Conservation (phyloP, 1,139 yeast genomes). For the Scheffersomyces quercinus region DNA sequence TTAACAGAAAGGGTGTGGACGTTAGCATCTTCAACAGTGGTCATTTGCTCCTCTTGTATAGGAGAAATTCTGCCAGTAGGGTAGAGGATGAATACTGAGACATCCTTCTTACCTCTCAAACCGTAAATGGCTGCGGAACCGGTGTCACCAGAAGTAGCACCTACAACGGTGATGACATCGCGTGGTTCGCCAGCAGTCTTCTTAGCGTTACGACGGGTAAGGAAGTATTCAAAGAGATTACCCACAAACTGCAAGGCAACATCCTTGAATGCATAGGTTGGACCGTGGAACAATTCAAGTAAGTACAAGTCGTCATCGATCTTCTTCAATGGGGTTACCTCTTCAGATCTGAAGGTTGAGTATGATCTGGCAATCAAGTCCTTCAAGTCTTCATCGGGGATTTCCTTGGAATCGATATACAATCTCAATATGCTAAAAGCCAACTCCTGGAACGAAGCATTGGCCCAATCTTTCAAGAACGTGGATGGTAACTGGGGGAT, state of each 20-base stretch:
- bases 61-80: constrained; percentile 98
- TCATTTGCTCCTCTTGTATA: constrained; percentile 97
- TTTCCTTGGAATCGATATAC: constrained; percentile 70
- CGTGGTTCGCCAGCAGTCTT: constrained; percentile 59
- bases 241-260: constrained; percentile 98
- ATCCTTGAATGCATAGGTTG: constrained; percentile 98
- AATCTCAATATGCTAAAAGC: constrained; percentile 85
- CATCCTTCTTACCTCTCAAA: constrained; percentile 92
- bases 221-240: constrained; percentile 88
- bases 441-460: constrained; percentile 75
- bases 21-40: constrained; percentile 91
- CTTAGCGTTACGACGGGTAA: constrained; percentile 71
- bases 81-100: constrained; percentile 89
- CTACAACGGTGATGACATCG: constrained; percentile 90
- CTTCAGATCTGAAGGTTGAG: constrained; percentile 82
- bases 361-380: constrained; percentile 69
- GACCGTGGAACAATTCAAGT: constrained; percentile 96
- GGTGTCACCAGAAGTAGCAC: constrained; percentile 99
- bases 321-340: constrained; percentile 79
- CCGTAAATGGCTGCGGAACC: constrained; percentile 99
- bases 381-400: constrained; percentile 67
- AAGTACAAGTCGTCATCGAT: constrained; percentile 65
- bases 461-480: constrained; percentile 67
- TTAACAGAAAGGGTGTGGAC: constrained; percentile 93
- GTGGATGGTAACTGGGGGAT: constrained; percentile 70